Base-by-base conservation (phyloP, 257 asterid genomes). In the Anisodus tanguticus region DNA sequence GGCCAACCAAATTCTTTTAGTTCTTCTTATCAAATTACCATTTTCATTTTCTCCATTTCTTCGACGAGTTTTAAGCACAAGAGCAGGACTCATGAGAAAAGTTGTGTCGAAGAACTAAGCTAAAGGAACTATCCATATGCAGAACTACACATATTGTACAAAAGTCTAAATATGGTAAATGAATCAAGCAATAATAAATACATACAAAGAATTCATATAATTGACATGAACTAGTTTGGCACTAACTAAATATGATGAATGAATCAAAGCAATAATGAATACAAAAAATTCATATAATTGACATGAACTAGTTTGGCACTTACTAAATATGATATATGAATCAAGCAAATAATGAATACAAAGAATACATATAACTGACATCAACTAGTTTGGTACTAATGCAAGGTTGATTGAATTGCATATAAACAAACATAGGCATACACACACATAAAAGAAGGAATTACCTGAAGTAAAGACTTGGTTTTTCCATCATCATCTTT, bases 391-490 rank as follows among this genome's bases (percentile, higher is more conserved):
- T 8, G 51, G 51, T 6, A 37, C 1, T 69, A n/a, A n/a, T n/a
- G n/a, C n/a, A n/a, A n/a, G n/a, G n/a, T 69, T 45, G 16, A 37
- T 39, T 22, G 9, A 69, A 31, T 69, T 2, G 47, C 9, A 10
- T 69, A 69, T 7, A 37, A 8, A 13, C 8, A 1, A 39, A 22
- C 54, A 45, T 31, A 22, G 55, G 54, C 11, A 16, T 76, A 54
- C 5, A 84, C 22, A 51, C 62, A 82, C 16, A 9, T 8, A n/a
- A 12, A 58, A 45, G 9, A 51, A 41, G 3, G 64, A 17, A 45
- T 78, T 87, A 95, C 98, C 97, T 94, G 89, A 57, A 94, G 90
- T 7, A 92, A 90, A 70, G 88, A 85, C 89, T 89, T 90, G 83
- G 94, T 89, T 59, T 74, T 68, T 35, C 55, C 91, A 55, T 86